Evolutionary conservation across 1,284 basidiomycete species (phyloP).

Genomic region (Rhodotorula sp.): DNA sequence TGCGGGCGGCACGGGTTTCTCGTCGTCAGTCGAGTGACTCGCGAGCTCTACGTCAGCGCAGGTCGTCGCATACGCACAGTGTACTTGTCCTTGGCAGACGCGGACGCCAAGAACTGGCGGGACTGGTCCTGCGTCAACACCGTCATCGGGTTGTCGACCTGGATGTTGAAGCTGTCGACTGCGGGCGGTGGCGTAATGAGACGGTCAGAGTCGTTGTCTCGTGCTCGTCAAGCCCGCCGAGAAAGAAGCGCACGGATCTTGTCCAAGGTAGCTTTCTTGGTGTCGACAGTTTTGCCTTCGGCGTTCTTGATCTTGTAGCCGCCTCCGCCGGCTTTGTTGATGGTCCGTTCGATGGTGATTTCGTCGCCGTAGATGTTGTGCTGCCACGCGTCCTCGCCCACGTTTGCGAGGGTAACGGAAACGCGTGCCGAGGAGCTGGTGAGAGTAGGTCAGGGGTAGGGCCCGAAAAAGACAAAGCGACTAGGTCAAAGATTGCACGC

Average conservation of each 20-base stretch:
- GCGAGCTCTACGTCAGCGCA: neutral
- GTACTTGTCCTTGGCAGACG: slow-evolving; percentile 84
- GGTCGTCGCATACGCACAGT: slow-evolving; percentile 57
- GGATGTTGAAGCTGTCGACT: slow-evolving; percentile 83
- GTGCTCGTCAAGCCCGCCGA: neutral
- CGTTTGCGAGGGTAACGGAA: slow-evolving; percentile 75
- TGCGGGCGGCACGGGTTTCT: slow-evolving; percentile 47
- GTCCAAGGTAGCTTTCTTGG: slow-evolving; percentile 79
- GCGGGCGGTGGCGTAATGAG: neutral
- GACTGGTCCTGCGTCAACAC: slow-evolving; percentile 55
- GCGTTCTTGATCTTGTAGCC: slow-evolving; percentile 80
- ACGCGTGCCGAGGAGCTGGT: slow-evolving; percentile 16
- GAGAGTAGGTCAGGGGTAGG: neutral
- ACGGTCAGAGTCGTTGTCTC: neutral
- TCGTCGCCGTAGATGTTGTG: slow-evolving; percentile 76
- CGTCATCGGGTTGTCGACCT: slow-evolving; percentile 57
- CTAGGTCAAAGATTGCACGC: neutral
- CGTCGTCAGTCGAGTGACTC: neutral
- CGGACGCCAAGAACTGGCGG: slow-evolving; percentile 81
- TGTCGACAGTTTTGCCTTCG: slow-evolving; percentile 64
- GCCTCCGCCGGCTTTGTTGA: slow-evolving; percentile 66
- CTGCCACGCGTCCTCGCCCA: slow-evolving; percentile 82
- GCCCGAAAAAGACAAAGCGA: neutral
- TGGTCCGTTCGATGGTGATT: slow-evolving; percentile 79
- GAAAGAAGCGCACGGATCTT: slow-evolving; percentile 60